phyloP scores from a whole-genome alignment of 2,329 filamentous ascomycete genomes.

The Nemania serpens region DNA sequence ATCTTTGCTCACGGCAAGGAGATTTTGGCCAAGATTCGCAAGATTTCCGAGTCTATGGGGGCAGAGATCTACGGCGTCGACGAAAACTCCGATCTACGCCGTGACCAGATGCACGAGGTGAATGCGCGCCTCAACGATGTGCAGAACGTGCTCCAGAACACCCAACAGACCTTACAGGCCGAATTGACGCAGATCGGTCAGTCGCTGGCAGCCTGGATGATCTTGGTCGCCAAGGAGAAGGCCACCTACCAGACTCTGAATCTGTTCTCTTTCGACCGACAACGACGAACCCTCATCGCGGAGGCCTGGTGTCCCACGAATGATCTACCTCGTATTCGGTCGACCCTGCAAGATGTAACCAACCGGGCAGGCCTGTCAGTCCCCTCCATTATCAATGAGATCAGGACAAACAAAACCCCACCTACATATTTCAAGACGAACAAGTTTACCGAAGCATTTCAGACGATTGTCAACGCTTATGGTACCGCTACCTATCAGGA shows the following conservation, averaged over 20 bases:
- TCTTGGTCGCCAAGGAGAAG: constrained; percentile 97
- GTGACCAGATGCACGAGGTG: constrained; percentile 96
- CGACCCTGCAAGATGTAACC: constrained; percentile 94
- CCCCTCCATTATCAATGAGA: constrained; percentile 97
- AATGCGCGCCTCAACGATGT: constrained; percentile 92
- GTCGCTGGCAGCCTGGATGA: constrained; percentile 94
- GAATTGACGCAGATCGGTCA: constrained; percentile 93
- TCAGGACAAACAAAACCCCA: constrained; percentile 94
- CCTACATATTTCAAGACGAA: constrained; percentile 98
- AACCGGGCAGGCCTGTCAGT: constrained; percentile 95
- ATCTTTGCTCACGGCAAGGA: constrained; percentile 99
- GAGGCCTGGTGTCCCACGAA: constrained; percentile 98
- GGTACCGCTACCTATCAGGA: constrained; percentile 97
- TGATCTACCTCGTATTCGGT: constrained; percentile 84
- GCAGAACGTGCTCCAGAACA: constrained; percentile 90
- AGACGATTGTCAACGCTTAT: constrained; percentile 98
- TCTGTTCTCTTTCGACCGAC: constrained; percentile 94
- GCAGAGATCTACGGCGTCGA: constrained; percentile 96
- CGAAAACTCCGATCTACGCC: constrained; percentile 92
- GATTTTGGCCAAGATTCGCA: constrained; percentile 97
- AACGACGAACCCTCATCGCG: constrained; percentile 92
- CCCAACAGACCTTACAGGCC: constrained; percentile 89
- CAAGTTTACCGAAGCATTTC: constrained; percentile 97
- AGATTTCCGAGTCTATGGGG: constrained; percentile 96
- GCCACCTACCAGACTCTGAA: constrained; percentile 95